Evolutionary conservation across 129 eudicot species (phyloP).

Genomic region (Flaveria sonorensis): DNA sequence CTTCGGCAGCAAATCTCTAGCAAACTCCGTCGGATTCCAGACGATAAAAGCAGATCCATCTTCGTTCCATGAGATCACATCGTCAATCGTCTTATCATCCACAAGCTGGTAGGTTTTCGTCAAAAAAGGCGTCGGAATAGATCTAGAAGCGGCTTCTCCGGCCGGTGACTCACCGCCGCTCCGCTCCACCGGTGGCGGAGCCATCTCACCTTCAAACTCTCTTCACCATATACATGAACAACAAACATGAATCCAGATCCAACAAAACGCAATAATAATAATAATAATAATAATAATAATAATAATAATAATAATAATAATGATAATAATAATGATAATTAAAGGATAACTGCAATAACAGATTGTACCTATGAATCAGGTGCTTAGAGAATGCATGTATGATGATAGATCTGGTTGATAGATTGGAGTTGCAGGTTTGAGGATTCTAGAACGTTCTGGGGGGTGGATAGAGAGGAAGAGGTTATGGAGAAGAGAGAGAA

Average conservation of each 20-base stretch:
- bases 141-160: constrained; percentile 54
- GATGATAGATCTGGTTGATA: background rate
- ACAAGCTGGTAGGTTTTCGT: constrained; percentile 90
- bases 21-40: constrained; percentile 92
- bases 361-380: constrained; percentile 9
- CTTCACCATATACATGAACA: constrained; percentile 16
- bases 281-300: too few relatives aligned
- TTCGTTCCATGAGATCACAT: constrained; percentile 92
- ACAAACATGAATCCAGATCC: constrained; percentile 11
- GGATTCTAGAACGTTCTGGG: constrained; percentile 66
- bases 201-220: constrained; percentile 28
- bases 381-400: background rate
- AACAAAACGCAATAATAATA: background rate
- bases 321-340: too few relatives aligned
- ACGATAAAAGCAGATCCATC: constrained; percentile 95
- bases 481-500: background rate
- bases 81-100: constrained; percentile 68
- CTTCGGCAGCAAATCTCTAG: constrained; percentile 83
- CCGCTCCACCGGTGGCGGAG: constrained; percentile 60
- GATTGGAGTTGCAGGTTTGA: constrained; percentile 25
- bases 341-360: background rate
- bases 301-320: too few relatives aligned
- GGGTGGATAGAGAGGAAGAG: background rate
- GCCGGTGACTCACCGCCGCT: constrained; percentile 50
- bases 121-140: constrained; percentile 89